Evolutionary conservation across 176 grass and related monocot species (phyloP), one percentile per base, ranked within the genome.

Genomic region (Oryza nivara): DNA sequence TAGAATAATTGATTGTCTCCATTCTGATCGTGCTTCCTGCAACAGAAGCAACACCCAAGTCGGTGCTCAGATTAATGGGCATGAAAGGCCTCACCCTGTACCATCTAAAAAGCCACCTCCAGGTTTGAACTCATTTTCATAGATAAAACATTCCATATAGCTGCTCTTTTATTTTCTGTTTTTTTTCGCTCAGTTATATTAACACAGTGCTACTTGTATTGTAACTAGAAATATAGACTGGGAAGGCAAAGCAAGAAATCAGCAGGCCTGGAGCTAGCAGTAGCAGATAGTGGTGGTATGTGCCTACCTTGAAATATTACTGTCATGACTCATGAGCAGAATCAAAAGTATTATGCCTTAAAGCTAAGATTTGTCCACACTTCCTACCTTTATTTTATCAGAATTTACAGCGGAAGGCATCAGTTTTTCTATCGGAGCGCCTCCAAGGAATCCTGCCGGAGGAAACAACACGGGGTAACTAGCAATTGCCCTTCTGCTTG

Each of bases 31-130:
- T 52, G 75, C 16, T 84, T 43, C 38, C 32, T 72, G 73, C 1
- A 73, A 74, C 88, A 98, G 96, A 94, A 61, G 96, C 96, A 3
- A 95, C 96, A 25, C 96, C 96, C 13, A 98, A 98, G 87, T 94
- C 88, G 2, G 93, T 96, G 80, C 91, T 95, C 23, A 88, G 86
- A 67, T 81, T 98, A 61, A 98, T 98, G 93, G 88, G 78, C 78
- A 89, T 88, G 67, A 98, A 94, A 87, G 96, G 91, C 54, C 88
- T 96, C 75, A 95, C 91, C 0, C 65, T 95, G 26, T 98, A 92
- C 91, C 96, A 98, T 67, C 88, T 98, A 19, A 96, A 95, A 81
- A 96, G 96, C 76, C 96, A 98, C 87, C 93, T 95, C 82, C 96
- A 95, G 93, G 96, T 95, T 65, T 72, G 35, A 79, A 22, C 44